phyloP scores from a whole-genome alignment of 257 asterid genomes.

The Prunella vulgaris region DNA sequence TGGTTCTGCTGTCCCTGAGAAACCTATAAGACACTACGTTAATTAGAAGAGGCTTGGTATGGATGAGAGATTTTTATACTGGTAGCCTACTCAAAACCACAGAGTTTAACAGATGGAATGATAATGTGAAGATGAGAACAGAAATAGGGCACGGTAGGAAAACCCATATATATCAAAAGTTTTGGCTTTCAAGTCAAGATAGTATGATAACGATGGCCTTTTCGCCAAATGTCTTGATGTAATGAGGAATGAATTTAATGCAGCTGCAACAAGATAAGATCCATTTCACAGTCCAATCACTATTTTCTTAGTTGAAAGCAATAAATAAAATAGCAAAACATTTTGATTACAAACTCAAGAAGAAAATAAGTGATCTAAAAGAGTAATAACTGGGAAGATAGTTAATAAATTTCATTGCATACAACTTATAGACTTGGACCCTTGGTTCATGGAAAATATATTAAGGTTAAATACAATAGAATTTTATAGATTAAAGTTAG shows the following conservation, averaged over 20 bases:
- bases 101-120: neutral
- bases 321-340: neutral
- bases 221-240: too few relatives aligned
- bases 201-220: too few relatives aligned
- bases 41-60: conserved; percentile 1
- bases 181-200: too few relatives aligned
- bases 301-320: conserved; percentile 7
- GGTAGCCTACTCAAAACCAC: neutral
- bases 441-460: neutral
- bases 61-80: neutral
- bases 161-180: neutral
- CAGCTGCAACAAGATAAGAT: neutral
- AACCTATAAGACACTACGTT: neutral
- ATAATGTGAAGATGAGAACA: neutral
- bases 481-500: neutral
- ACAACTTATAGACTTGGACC: neutral
- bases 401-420: neutral
- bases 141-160: neutral
- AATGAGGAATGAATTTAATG: too few relatives aligned
- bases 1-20: conserved; percentile 9
- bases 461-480: neutral
- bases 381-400: neutral
- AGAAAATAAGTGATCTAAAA: neutral
- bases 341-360: neutral
- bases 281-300: neutral